A percentile compares a stretch with the other conserved stretches of the same genome.
Conservation (phyloP, 352 stramenopile genomes). For the Phytopythium boreale region DNA sequence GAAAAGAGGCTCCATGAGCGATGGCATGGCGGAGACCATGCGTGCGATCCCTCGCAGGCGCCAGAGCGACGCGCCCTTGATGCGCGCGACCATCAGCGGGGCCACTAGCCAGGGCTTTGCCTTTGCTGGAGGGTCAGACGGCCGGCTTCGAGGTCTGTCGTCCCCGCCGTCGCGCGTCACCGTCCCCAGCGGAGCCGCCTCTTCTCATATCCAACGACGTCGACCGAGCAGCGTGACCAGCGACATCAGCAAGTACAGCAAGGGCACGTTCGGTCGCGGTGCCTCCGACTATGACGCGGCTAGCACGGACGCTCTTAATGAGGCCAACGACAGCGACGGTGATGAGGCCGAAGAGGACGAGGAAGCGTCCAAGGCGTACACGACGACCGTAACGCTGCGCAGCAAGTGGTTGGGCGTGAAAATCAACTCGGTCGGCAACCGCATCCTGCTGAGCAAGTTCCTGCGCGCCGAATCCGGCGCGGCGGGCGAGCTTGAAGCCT, state of each 20-base stretch:
- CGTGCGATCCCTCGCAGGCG: background rate
- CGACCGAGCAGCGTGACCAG: constrained; percentile 1
- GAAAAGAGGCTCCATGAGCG: constrained; percentile 1
- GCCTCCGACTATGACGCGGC: background rate
- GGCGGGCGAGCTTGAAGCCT: constrained; percentile 70
- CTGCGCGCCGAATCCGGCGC: constrained; percentile 49
- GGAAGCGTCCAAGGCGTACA: background rate
- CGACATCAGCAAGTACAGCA: constrained; percentile 3
- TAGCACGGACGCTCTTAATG: background rate
- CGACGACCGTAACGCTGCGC: constrained; percentile 41
- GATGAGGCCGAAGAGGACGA: background rate
- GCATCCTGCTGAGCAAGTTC: constrained; percentile 75
- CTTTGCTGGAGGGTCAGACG: background rate
- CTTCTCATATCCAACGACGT: background rate
- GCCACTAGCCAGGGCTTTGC: background rate
- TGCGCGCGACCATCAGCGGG: background rate
- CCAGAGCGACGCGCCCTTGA: constrained; percentile 3
- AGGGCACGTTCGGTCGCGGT: background rate
- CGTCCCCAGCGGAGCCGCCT: background rate
- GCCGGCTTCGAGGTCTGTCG: background rate
- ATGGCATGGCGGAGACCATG: constrained; percentile 4
- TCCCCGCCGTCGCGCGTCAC: background rate
- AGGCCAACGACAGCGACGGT: background rate
- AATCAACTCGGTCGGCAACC: constrained; percentile 72
- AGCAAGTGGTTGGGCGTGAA: constrained; percentile 76